Evolutionary conservation across 768 basidiomycete genomes (phyloP).

Genomic region (Peribolospora baueri): DNA sequence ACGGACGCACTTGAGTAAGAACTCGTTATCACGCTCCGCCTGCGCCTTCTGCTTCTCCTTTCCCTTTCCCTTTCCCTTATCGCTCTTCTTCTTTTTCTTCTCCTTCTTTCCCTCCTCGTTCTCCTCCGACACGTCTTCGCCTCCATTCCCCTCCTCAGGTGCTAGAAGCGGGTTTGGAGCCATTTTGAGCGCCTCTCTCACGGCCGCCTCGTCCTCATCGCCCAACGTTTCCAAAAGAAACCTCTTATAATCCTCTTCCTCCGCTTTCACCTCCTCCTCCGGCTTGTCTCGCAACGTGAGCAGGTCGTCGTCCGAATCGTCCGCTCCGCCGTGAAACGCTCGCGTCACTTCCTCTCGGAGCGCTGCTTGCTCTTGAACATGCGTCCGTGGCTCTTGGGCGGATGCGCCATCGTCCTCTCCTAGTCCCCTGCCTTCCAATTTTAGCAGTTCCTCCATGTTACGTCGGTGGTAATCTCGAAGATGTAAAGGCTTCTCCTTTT

Average conservation of each 20-base stretch:
- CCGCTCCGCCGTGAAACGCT: conserved; percentile 33
- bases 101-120: conserved; percentile 4
- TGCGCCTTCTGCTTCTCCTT: conserved; percentile 9
- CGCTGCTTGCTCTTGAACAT: conserved; percentile 48
- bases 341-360: conserved; percentile 61
- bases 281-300: conserved; percentile 53
- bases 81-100: conserved; percentile 10
- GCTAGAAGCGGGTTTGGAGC: background rate
- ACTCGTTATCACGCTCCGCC: conserved; percentile 35
- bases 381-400: conserved; percentile 33
- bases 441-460: conserved; percentile 6
- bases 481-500: conserved; percentile 16
- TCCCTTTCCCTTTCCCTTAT: background rate
- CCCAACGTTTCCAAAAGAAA: conserved; percentile 68
- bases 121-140: conserved; percentile 8
- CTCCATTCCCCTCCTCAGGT: conserved; percentile 15
- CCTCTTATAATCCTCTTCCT: conserved; percentile 62
- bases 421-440: too few relatives aligned
- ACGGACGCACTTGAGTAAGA: conserved; percentile 43
- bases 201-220: conserved; percentile 25
- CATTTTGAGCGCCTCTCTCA: conserved; percentile 4
- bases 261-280: conserved; percentile 44
- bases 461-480: conserved; percentile 22
- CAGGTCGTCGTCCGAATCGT: conserved; percentile 35
- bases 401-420: conserved; percentile 10